Base-by-base conservation (phyloP, 371 early-diverging fungal species). In the Nematocida sp. region DNA sequence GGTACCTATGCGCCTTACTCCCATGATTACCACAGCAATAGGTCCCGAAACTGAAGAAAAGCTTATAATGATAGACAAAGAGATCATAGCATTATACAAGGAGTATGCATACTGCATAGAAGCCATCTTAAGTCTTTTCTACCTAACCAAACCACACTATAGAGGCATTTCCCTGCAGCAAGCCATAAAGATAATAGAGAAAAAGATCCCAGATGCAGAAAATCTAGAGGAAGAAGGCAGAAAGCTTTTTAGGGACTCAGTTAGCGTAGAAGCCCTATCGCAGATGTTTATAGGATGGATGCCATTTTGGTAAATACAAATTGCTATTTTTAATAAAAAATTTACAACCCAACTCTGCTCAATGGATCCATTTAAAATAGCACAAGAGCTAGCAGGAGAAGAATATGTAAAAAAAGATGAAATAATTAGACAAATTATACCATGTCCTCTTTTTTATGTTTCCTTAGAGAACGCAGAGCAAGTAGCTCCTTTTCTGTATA, bases 261-360 rank as follows among this genome's bases (percentile, higher is more conserved):
- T 50, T 18, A 18, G 25, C 18, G 9, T 35, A 13, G 65, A 65
- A 49, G 23, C 2, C 7, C 33, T 65, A 16, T 36, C 65, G n/a
- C 65, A 65, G 35, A 65, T 65, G 65, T 65, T 51, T 32, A 11
- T 65, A 11, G 65, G 65, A 47, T 65, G 65, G 65, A 65, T 65
- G 65, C 65, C 65, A 3, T 65, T 65, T 50, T 65, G 65, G 65
- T 65, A 28, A 61, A 3, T 51, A 9, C n/a, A n/a, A n/a, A n/a
- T n/a, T n/a, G n/a, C n/a, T n/a, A n/a, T n/a, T n/a, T n/a, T n/a
- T n/a, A n/a, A n/a, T n/a, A n/a, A n/a, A n/a, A n/a, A n/a, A n/a
- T n/a, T n/a, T n/a, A n/a, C n/a, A n/a, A n/a, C n/a, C n/a, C n/a
- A n/a, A n/a, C n/a, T n/a, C n/a, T n/a, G n/a, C n/a, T n/a, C n/a